Conservation (phyloP, 2,329 filamentous ascomycete species). For the Sclerotinia minor region DNA sequence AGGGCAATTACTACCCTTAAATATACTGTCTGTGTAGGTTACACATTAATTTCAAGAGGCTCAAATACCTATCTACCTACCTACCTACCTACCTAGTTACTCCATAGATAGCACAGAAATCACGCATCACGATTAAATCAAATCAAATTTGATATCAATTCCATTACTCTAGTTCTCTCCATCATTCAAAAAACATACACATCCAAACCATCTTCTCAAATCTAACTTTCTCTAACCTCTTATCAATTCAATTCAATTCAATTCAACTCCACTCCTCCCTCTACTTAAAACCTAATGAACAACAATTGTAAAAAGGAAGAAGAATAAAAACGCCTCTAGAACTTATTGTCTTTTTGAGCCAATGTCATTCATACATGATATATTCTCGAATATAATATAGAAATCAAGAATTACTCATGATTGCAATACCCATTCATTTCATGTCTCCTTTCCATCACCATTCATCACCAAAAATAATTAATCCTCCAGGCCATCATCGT, state of each 20-base stretch:
- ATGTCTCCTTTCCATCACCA: background rate
- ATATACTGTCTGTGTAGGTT: no score
- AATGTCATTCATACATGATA: constrained; percentile 3
- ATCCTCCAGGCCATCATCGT: constrained; percentile 23
- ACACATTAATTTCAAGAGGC: no score
- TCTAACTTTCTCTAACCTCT: background rate
- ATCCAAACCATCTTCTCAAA: background rate
- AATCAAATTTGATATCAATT: background rate
- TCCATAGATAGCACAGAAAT: background rate
- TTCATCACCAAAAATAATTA: constrained; percentile 1
- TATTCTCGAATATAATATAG: background rate
- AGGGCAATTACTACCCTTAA: no score
- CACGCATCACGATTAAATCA: background rate
- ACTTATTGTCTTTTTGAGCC: background rate
- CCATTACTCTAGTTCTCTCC: background rate
- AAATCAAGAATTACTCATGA: background rate
- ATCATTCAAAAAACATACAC: background rate
- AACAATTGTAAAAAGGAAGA: background rate
- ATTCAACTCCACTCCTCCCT: no score
- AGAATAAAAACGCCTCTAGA: background rate
- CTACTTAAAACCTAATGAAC: background rate
- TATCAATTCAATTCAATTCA: no score
- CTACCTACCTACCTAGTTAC: no score
- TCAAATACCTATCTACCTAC: no score
- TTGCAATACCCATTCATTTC: background rate